Base-by-base conservation (phyloP, 495 filamentous ascomycete genomes). In the Lindgomyces ingoldianus region DNA sequence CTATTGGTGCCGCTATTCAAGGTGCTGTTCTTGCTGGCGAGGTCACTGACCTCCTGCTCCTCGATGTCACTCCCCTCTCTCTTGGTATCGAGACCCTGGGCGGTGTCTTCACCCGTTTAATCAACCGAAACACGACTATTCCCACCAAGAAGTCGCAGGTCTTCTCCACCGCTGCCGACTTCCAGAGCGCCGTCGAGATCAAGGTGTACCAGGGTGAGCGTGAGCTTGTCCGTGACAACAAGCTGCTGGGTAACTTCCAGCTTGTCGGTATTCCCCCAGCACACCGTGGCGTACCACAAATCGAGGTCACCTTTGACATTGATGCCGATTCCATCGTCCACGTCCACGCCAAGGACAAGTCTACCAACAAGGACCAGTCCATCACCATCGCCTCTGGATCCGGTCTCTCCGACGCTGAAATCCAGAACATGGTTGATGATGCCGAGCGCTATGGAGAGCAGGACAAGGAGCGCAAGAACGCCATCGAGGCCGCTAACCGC, bases 121-220 rank as follows among this genome's bases (percentile, higher is more conserved):
- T 98, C 84, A 98, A 96, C 87, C 93, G 94, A 69, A 98, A 98
- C 86, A 98, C 94, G 73, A 98, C 94, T 69, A 98, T 98, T 78
- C 94, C 94, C 56, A 98, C 94, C 79, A 98, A 98, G 88, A 98
- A 98, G 82, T 96, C 93, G 33, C 94, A 98, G 82, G 85, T 91
- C 68, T 98, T 98, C 85, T 97, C 94, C 55, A 98, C 94, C 49
- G 94, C 94, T 56, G 94, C 94, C 71, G 94, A 98, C 75, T 97
- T 96, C 90, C 94, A 98, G 85, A 96, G 90, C 63, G 94, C 94
- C 70, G 94, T 98, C 77, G 94, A 98, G 84, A 98, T 98, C 85
- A 98, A 98, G 88, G 95, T 98, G 59, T 98, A 87, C 90, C 94
- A 98, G 86, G 94, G 94, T 82, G 94, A 98, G 84, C 94, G 94